A percentile compares a stretch with the other conserved stretches of the same genome.
These are phyloP conservation scores for Betula pendula DNA, from an alignment of 306 rosid species.

Conservation along the genomic window DNA sequence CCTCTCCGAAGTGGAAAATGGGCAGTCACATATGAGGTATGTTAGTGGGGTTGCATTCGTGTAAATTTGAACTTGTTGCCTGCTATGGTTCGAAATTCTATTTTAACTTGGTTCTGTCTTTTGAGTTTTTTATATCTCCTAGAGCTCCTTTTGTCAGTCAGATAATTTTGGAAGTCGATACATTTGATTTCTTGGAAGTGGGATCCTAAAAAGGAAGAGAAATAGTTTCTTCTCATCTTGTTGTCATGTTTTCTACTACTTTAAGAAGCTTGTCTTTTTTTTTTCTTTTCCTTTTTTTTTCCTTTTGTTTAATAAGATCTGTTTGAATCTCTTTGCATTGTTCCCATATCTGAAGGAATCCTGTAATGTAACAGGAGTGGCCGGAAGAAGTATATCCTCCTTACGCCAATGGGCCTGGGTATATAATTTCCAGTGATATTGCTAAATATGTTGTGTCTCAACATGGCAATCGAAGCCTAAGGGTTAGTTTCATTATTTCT, in stretches of 20 bases:
- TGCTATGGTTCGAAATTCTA: background rate
- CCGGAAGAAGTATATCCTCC: conserved; percentile 93
- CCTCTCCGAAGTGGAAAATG: conserved; percentile 93
- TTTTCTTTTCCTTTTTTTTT: no score
- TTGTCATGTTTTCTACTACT: no score
- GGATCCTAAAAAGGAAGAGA: background rate
- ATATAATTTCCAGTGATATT: conserved; percentile 75
- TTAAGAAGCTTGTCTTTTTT: no score
- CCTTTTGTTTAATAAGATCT: background rate
- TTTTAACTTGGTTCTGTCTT: background rate
- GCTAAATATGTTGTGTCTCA: conserved; percentile 65
- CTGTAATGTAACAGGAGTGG: conserved; percentile 75
- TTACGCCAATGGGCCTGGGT: conserved; percentile 95
- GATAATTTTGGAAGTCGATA: background rate
- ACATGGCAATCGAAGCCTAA: conserved; percentile 53
- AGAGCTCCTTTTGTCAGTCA: background rate
- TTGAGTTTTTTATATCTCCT: background rate
- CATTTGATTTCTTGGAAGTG: conserved; percentile 7
- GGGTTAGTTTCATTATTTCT: conserved; percentile 55
- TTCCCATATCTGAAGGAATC: conserved; percentile 24
- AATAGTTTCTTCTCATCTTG: background rate
- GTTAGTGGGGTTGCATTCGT: conserved; percentile 13
- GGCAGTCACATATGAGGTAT: conserved; percentile 95
- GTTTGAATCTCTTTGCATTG: background rate
- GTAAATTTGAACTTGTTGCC: conserved; percentile 21